These are phyloP conservation scores for Moesziomyces globuligerus DNA, from an alignment of 1,284 basidiomycete genomes.

Conservation along the genomic window DNA sequence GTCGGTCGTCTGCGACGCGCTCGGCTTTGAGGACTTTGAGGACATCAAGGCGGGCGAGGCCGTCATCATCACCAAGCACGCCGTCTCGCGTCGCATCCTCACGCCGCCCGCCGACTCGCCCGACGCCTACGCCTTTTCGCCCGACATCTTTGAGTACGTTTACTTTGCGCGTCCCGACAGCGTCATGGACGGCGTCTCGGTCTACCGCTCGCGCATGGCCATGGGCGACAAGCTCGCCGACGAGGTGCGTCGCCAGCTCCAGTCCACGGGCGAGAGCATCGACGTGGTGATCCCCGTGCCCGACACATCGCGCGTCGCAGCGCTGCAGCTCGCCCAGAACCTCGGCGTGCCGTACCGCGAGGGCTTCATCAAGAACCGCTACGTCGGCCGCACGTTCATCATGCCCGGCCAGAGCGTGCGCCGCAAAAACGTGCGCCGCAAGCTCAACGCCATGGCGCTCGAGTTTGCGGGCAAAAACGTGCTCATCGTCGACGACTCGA, in stretches of 20 bases:
- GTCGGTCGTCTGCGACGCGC: conserved; percentile 93
- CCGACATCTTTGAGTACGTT: conserved; percentile 99
- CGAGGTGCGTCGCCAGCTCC: conserved; percentile 81
- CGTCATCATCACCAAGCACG: conserved; percentile 81
- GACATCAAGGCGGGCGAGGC: conserved; percentile 95
- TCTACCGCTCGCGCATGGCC: conserved; percentile 97
- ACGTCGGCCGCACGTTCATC: conserved; percentile 98
- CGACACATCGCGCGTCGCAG: conserved; percentile 95
- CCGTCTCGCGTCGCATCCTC: conserved; percentile 59
- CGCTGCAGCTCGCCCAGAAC: conserved; percentile 92
- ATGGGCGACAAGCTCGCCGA: conserved; percentile 97
- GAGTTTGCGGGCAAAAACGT: conserved; percentile 94
- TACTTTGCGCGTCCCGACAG: conserved; percentile 99
- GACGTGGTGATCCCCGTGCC: conserved; percentile 96
- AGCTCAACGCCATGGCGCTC: conserved; percentile 99
- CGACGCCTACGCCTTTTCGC: conserved; percentile 68
- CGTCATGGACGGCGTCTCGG: conserved; percentile 95
- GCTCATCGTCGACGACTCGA: conserved; percentile 96
- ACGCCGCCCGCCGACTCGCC: conserved; percentile 43
- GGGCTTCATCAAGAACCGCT: conserved; percentile 98
- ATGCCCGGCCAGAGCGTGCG: conserved; percentile 91
- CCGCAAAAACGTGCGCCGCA: conserved; percentile 92
- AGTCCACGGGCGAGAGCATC: conserved; percentile 70
- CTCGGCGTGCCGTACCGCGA: conserved; percentile 92
- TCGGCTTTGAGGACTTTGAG: conserved; percentile 89